Conservation (phyloP, 176 grass and related monocot genomes). For the Musa beccarii region DNA sequence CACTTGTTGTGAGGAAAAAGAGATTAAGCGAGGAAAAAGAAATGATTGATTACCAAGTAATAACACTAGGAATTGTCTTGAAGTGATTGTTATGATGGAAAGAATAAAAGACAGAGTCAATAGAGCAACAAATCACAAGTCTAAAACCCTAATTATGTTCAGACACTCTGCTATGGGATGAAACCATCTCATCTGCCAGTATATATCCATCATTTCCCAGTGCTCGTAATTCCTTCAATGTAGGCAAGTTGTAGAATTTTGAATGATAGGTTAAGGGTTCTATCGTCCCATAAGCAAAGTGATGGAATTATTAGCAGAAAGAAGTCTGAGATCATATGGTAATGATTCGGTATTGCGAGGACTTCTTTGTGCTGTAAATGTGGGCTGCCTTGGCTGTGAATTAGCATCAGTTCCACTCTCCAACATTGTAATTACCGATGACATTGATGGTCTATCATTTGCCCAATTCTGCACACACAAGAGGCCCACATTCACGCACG, state of each 20-base stretch:
- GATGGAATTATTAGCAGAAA: not conserved
- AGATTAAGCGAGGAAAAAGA: too few species aligned
- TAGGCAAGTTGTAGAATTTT: too few species aligned
- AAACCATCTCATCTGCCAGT: not conserved
- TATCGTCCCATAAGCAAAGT: not conserved
- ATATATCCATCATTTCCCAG: not conserved
- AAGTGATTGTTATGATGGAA: too few species aligned
- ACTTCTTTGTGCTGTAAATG: not conserved
- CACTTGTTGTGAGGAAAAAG: too few species aligned
- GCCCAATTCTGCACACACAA: not conserved
- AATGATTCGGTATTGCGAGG: not conserved
- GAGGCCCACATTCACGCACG: not conserved
- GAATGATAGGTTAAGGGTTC: not conserved
- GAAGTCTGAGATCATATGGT: not conserved
- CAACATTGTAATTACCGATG: constrained; percentile 1
- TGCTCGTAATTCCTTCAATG: not conserved
- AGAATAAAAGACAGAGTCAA: too few species aligned
- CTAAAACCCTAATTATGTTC: too few species aligned
- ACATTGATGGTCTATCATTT: not conserved
- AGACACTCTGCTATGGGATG: too few species aligned
- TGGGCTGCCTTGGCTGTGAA: not conserved
- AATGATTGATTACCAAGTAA: too few species aligned
- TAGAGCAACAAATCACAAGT: too few species aligned
- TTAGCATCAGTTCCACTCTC: not conserved
- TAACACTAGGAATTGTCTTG: too few species aligned